Evolutionary conservation across 495 filamentous ascomycete species (phyloP).

Genomic region (Penicillium alfredii): DNA sequence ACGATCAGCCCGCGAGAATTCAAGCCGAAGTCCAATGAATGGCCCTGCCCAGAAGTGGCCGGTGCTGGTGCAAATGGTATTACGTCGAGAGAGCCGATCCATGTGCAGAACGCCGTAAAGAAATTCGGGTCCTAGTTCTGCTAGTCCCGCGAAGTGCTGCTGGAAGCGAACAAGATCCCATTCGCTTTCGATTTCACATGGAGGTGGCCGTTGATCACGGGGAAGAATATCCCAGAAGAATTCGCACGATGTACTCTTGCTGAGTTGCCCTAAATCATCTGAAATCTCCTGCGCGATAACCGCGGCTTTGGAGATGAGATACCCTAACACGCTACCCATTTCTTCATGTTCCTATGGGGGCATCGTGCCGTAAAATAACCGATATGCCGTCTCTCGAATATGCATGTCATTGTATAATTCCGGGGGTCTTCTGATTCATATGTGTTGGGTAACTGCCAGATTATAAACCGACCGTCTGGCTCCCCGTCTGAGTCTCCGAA

Average conservation of each 20-base stretch:
- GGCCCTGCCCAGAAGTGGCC: neutral
- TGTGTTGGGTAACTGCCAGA: neutral
- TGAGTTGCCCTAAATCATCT: neutral
- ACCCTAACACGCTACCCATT: conserved; percentile 5
- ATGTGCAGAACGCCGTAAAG: neutral
- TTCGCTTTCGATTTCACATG: neutral
- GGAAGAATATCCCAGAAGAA: neutral
- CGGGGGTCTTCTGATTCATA: neutral
- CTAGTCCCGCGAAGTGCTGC: neutral
- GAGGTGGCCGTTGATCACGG: neutral
- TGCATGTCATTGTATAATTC: too few relatives aligned
- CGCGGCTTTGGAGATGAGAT: conserved; percentile 2
- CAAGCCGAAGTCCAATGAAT: too few relatives aligned
- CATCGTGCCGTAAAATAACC: conserved; percentile 4
- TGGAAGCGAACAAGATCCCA: neutral
- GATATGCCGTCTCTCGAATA: too few relatives aligned
- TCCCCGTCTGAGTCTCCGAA: conserved; percentile 1
- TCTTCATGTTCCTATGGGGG: conserved; percentile 9
- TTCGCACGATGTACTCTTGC: too few relatives aligned
- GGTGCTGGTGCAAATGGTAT: neutral
- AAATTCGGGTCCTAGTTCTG: neutral
- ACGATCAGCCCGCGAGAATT: too few relatives aligned
- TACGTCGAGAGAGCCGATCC: neutral
- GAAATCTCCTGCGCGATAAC: conserved; percentile 2
- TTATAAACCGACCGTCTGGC: too few relatives aligned